These are phyloP conservation scores for Irpex sp. DNA, from an alignment of 1,284 basidiomycete species.

Conservation along the genomic window DNA sequence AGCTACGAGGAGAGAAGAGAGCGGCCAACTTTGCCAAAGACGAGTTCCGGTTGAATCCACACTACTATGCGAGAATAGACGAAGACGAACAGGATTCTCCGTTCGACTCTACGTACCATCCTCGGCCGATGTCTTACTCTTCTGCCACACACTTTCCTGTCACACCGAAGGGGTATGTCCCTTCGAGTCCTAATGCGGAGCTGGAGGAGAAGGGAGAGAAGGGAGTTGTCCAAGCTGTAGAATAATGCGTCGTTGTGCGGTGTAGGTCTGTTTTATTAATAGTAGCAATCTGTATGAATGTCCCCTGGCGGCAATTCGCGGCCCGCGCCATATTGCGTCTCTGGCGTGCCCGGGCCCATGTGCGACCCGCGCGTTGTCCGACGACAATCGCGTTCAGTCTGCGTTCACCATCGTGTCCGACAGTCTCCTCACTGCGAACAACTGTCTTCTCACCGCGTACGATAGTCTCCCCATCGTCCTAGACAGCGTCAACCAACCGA, in stretches of 20 bases:
- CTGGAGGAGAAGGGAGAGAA: background rate
- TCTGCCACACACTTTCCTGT: slow-evolving; percentile 1
- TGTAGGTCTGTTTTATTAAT: no score
- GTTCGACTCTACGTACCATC: background rate
- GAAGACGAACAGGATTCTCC: background rate
- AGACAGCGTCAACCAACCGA: no score
- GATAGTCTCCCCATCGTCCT: no score
- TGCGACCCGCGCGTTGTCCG: no score
- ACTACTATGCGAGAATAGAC: background rate
- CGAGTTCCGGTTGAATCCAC: background rate
- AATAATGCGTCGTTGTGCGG: background rate
- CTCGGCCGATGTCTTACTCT: background rate
- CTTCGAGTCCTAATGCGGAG: background rate
- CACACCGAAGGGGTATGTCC: background rate
- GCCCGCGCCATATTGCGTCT: background rate
- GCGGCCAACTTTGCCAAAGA: background rate
- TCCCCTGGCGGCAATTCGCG: background rate
- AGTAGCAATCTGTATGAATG: background rate
- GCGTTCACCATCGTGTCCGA: no score
- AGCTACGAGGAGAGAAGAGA: slow-evolving; percentile 47
- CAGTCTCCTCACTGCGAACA: no score
- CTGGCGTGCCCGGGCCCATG: no score
- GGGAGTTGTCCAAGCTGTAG: background rate
- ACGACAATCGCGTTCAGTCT: background rate
- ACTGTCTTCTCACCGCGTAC: no score